Percentiles rank a stretch among this genome's conserved stretches.
Conservation (phyloP, 345 rosid species). For the Acer saccharum region DNA sequence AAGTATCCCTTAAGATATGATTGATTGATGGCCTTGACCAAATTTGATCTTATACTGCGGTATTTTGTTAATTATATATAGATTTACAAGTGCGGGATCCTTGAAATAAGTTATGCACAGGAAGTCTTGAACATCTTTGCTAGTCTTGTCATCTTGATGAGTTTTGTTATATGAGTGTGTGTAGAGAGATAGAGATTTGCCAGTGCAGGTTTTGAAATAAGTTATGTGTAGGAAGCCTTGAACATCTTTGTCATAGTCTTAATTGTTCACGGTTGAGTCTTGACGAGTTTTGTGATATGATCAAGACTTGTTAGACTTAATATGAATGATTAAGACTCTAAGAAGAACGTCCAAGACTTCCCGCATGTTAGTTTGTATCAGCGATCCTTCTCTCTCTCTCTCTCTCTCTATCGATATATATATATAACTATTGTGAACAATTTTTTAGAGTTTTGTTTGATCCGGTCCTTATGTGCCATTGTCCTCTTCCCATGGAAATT, state of each 20-base stretch:
- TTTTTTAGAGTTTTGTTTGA: background rate
- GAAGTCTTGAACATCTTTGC: background rate
- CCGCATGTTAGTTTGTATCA: background rate
- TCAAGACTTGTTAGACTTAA: background rate
- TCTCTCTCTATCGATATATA: too few species aligned
- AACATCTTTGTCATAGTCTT: background rate
- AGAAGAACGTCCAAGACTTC: background rate
- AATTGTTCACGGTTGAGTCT: background rate
- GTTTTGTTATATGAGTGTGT: background rate
- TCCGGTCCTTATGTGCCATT: background rate
- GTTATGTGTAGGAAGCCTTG: background rate
- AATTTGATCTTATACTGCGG: background rate
- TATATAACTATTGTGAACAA: background rate
- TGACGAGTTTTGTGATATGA: background rate
- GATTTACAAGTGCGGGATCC: background rate
- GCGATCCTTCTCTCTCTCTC: background rate
- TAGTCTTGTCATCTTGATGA: background rate
- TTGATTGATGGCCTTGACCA: background rate
- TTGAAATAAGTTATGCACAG: background rate
- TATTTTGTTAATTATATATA: background rate
- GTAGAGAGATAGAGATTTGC: too few species aligned
- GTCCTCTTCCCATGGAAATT: background rate
- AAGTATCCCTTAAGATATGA: background rate
- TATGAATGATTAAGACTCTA: background rate
- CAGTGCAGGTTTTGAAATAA: too few species aligned